phyloP scores from a whole-genome alignment of 2,329 filamentous ascomycete species.

The Diaporthe australafricana region DNA sequence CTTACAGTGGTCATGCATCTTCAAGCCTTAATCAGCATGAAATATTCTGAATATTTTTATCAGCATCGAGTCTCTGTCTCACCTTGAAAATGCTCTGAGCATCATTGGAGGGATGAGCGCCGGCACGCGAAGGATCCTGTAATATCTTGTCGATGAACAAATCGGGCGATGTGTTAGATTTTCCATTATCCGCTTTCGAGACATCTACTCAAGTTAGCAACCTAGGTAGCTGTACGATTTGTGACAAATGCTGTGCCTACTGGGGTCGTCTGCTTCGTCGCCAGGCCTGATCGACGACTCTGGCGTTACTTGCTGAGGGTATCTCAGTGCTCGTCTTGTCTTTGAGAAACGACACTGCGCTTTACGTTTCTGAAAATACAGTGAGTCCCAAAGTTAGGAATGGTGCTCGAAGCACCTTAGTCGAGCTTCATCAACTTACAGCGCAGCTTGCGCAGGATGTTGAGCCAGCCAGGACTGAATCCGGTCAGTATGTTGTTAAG shows the following conservation, averaged over 20 bases:
- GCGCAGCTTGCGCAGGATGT: slow-evolving; percentile 4
- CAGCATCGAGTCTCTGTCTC: background rate
- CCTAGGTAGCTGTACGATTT: too few relatives aligned
- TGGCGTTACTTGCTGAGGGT: background rate
- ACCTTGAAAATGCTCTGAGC: slow-evolving; percentile 15
- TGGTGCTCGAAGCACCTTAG: too few relatives aligned
- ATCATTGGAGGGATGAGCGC: background rate
- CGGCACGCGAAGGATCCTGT: background rate
- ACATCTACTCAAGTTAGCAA: background rate
- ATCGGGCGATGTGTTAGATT: background rate
- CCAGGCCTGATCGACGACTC: background rate
- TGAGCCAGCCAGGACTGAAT: background rate
- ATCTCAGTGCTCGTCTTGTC: background rate
- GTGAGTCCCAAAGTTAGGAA: background rate
- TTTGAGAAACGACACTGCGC: background rate
- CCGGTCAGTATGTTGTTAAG: background rate
- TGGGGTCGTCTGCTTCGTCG: background rate
- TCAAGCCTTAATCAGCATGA: background rate
- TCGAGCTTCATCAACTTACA: background rate
- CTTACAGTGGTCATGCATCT: background rate
- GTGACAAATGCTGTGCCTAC: background rate
- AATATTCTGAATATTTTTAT: too few relatives aligned
- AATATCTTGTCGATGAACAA: slow-evolving; percentile 8
- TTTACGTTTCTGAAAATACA: background rate
- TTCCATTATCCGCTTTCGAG: background rate